These are phyloP conservation scores for Galerina marginata DNA, from an alignment of 768 basidiomycete genomes.

Conservation along the genomic window DNA sequence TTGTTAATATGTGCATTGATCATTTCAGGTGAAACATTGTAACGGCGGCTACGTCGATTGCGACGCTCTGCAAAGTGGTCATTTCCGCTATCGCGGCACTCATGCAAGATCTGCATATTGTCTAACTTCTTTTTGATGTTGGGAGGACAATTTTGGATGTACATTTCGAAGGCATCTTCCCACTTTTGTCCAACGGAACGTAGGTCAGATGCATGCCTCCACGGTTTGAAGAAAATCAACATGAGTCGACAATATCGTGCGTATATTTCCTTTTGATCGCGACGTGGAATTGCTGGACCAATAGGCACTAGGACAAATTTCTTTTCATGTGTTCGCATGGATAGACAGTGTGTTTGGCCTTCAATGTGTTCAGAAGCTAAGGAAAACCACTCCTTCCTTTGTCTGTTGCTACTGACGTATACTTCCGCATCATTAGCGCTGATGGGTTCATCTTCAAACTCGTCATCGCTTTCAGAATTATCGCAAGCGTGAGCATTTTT, in stretches of 20 bases:
- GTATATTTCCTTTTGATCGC: conserved; percentile 23
- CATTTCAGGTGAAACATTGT: too few relatives aligned
- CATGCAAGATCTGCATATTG: conserved; percentile 49
- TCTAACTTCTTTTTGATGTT: conserved; percentile 26
- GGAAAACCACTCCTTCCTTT: too few relatives aligned
- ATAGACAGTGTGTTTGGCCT: conserved; percentile 21
- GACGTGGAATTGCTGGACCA: conserved; percentile 38
- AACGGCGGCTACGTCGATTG: too few relatives aligned
- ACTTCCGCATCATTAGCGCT: too few relatives aligned
- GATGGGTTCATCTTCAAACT: too few relatives aligned
- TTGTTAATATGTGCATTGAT: too few relatives aligned
- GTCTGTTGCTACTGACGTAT: too few relatives aligned
- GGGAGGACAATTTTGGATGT: conserved; percentile 8
- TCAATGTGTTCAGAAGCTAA: conserved; percentile 31
- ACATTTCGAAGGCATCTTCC: too few relatives aligned
- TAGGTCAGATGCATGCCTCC: conserved; percentile 35
- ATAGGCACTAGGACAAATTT: conserved; percentile 38
- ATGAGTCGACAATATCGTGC: conserved; percentile 38
- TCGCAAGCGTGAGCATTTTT: too few relatives aligned
- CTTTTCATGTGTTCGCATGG: background rate
- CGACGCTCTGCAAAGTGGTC: conserved; percentile 28
- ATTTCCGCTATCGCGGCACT: conserved; percentile 41
- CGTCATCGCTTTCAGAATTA: too few relatives aligned
- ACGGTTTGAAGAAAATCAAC: conserved; percentile 50
- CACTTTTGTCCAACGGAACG: too few relatives aligned